Evolutionary conservation across 2,329 filamentous ascomycete genomes (phyloP), one percentile per base, ranked within the genome.

Genomic region (Ophiosphaerella herpotricha): DNA sequence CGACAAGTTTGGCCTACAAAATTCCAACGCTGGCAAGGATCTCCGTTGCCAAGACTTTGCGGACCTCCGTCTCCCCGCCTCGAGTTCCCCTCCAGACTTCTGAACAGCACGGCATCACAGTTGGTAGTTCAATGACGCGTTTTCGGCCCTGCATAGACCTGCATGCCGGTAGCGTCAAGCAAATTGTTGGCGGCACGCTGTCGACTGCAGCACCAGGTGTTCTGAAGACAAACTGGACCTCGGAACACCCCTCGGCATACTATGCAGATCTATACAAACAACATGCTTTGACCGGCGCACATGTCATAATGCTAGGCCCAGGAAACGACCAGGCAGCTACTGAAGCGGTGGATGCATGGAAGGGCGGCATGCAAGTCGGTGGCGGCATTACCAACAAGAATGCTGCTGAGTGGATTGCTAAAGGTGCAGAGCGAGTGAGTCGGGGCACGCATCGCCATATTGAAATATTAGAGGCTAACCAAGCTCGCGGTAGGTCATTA

Each of bases 141-240:
- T 99, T 99, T 70, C 83, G 94, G 34, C 94, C 94, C 16, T 99
- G 94, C 71, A 97, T 99, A 74, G 94, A 99, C 77, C 84, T 99
- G 45, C 94, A 99, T 74, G 88, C 92, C n/a, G 94, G 94, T 12
- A 88, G 93, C 71, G 94, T 99, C 52, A 99, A 99, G 79, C 94
- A 99, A 75, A 99, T 99, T 63, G 92, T 99, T 35, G 94, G 94
- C 62, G 93, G 94, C 52, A 97, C 94, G 1, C 83, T 99, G 55
- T 72, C 67, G 24, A 66, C 64, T 7, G 65, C 63, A 3, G 60
- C 64, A 1, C 62, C 66, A 12, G 51, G 59, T 39, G 50, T 64
- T 6, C 82, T 97, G 48, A 88, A 91, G 77, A 97, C 93, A 40
- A 99, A 99, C 75, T 92, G 91, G 77, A 88, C 96, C 54, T 97